Conservation (phyloP, 2,329 filamentous ascomycete genomes). For the Falciphora oryzae region DNA sequence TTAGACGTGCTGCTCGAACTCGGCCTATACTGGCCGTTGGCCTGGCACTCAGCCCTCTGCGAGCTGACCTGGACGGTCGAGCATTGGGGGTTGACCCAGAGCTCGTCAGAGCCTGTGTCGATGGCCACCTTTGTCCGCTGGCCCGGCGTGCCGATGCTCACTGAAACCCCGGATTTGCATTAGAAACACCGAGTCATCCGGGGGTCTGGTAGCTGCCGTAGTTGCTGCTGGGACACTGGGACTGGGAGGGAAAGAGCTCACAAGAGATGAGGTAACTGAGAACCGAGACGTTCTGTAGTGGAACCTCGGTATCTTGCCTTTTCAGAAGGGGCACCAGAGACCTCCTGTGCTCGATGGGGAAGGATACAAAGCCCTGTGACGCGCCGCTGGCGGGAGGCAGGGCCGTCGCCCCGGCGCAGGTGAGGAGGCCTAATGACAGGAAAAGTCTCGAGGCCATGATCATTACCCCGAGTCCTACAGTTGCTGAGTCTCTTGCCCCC, state of each 20-base stretch:
- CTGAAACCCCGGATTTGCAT: conserved; percentile 15
- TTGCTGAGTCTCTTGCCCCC: not conserved
- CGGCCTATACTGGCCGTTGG: conserved; percentile 32
- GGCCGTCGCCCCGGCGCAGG: not conserved
- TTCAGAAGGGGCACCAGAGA: not conserved
- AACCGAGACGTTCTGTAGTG: conserved; percentile 12
- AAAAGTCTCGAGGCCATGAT: not conserved
- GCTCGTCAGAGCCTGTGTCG: conserved; percentile 49
- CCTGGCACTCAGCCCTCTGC: conserved; percentile 29
- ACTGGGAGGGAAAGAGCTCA: not conserved
- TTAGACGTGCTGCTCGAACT: conserved; percentile 19
- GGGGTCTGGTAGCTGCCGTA: not conserved
- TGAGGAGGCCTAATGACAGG: not conserved
- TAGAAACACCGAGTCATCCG: not conserved
- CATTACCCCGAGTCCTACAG: not conserved
- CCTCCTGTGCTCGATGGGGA: conserved; percentile 8
- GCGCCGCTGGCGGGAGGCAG: not conserved
- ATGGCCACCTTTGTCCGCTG: conserved; percentile 42
- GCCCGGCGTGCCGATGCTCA: conserved; percentile 42
- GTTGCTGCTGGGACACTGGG: not conserved
- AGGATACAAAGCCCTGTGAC: conserved; percentile 6
- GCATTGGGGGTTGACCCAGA: conserved; percentile 54
- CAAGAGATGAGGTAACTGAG: conserved; percentile 12
- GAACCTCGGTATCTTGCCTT: conserved; percentile 10
- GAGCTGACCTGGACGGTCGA: conserved; percentile 33